Evolutionary conservation across 169 alveolate species (phyloP).

Genomic region (Plasmodium relictum): DNA sequence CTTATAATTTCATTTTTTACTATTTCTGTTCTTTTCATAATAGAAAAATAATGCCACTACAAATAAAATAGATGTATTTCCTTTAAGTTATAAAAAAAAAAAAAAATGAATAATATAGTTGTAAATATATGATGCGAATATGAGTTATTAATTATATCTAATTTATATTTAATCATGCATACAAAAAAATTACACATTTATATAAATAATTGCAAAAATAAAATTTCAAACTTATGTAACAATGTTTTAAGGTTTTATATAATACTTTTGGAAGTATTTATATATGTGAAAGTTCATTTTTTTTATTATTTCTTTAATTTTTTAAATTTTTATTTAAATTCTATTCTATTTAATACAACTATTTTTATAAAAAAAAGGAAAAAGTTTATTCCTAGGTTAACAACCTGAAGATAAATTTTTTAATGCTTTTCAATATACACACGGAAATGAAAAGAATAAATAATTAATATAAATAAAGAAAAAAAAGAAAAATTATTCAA

Average conservation of each 20-base stretch:
- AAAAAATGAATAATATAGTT: constrained; percentile 9
- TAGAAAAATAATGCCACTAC: neutral
- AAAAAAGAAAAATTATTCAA: constrained; percentile 8
- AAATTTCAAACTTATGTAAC: constrained; percentile 5
- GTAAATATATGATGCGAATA: constrained; percentile 8
- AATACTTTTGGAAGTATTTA: neutral
- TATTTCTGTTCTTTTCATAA: no score
- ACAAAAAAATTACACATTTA: constrained; percentile 38
- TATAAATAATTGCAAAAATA: constrained; percentile 9
- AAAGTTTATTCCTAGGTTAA: constrained; percentile 25
- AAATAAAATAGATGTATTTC: constrained; percentile 38
- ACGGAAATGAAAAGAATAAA: constrained; percentile 24
- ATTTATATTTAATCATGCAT: constrained; percentile 18
- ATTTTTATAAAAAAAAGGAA: constrained; percentile 5
- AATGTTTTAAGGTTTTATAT: constrained; percentile 14
- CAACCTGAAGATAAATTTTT: constrained; percentile 29
- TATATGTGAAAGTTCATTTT: neutral
- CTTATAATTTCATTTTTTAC: neutral
- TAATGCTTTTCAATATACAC: constrained; percentile 29
- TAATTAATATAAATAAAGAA: constrained; percentile 1
- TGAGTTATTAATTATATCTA: constrained; percentile 19
- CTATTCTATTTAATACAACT: neutral
- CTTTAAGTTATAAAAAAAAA: constrained; percentile 5
- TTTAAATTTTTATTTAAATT: neutral
- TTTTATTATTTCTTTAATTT: neutral